Conservation (phyloP, 2,329 filamentous ascomycete species). For the Pseudogymnoascus sp. region DNA sequence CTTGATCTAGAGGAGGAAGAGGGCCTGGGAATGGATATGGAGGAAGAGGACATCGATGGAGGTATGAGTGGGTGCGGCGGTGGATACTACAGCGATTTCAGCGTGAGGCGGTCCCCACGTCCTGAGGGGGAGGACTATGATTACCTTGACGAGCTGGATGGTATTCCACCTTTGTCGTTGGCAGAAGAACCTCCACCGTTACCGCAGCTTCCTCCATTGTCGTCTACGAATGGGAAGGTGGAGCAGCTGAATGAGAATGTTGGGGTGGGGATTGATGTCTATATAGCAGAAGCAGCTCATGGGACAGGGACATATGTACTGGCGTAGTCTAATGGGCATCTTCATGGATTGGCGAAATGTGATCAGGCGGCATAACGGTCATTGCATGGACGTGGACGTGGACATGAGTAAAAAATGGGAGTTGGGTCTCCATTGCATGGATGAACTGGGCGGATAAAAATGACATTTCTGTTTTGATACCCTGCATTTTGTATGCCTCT, state of each 20-base stretch:
- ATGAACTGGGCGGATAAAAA: constrained; percentile 18
- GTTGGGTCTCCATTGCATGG: neutral
- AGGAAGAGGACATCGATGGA: constrained; percentile 17
- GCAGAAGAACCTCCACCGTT: constrained; percentile 21
- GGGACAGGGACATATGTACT: neutral
- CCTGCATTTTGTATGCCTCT: neutral
- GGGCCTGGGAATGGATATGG: constrained; percentile 9
- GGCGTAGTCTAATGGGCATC: neutral
- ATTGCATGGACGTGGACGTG: constrained; percentile 1
- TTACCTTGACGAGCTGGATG: constrained; percentile 28
- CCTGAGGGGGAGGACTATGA: constrained; percentile 23
- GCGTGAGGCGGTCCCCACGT: constrained; percentile 24
- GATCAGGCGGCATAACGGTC: neutral
- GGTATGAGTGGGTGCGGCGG: neutral
- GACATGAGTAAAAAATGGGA: neutral
- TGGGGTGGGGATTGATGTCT: neutral
- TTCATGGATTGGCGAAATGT: neutral
- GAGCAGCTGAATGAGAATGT: constrained; percentile 25
- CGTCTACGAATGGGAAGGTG: constrained; percentile 13
- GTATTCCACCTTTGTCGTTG: constrained; percentile 24
- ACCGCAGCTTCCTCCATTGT: constrained; percentile 14
- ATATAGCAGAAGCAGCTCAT: neutral
- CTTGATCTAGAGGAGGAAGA: constrained; percentile 28
- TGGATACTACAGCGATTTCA: constrained; percentile 27
- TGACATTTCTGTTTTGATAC: constrained; percentile 17